Conservation (phyloP, 345 rosid genomes). For the Euphorbia lathyris region DNA sequence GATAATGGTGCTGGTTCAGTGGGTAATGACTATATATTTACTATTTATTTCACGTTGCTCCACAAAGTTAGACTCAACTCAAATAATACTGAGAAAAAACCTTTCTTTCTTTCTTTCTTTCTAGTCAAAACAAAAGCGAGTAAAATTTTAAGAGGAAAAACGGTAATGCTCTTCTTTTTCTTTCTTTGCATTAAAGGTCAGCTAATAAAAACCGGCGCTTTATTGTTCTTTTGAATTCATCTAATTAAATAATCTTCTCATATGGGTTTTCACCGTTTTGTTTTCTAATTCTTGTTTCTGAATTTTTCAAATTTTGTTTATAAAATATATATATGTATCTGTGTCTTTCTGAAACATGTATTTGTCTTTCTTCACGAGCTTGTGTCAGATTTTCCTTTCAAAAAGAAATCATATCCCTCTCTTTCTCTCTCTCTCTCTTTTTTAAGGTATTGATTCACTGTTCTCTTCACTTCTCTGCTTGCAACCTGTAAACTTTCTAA, state of each 20-base stretch:
- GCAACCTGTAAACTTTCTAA: constrained; percentile 59
- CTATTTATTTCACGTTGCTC: constrained; percentile 35
- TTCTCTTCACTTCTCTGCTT: constrained; percentile 46
- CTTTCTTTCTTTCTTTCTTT: no score
- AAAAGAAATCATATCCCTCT: constrained; percentile 17
- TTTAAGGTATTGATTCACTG: constrained; percentile 18
- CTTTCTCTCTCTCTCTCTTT: background rate
- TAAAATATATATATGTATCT: background rate
- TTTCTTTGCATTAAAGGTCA: background rate
- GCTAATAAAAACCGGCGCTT: constrained; percentile 14
- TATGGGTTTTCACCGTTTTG: constrained; percentile 8
- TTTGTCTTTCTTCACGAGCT: constrained; percentile 90
- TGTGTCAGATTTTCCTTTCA: constrained; percentile 62
- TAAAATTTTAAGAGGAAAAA: constrained; percentile 9
- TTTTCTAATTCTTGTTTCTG: constrained; percentile 27
- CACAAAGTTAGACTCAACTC: no score
- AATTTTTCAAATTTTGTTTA: constrained; percentile 6
- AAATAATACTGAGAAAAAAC: no score
- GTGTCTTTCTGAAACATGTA: constrained; percentile 50
- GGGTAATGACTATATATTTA: background rate
- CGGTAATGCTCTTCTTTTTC: background rate
- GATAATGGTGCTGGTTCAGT: constrained; percentile 7
- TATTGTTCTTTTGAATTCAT: constrained; percentile 28
- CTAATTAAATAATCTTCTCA: no score
- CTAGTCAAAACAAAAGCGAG: constrained; percentile 13